Evolutionary conservation across 257 asterid genomes (phyloP).

Genomic region (Nicotiana undulata): DNA sequence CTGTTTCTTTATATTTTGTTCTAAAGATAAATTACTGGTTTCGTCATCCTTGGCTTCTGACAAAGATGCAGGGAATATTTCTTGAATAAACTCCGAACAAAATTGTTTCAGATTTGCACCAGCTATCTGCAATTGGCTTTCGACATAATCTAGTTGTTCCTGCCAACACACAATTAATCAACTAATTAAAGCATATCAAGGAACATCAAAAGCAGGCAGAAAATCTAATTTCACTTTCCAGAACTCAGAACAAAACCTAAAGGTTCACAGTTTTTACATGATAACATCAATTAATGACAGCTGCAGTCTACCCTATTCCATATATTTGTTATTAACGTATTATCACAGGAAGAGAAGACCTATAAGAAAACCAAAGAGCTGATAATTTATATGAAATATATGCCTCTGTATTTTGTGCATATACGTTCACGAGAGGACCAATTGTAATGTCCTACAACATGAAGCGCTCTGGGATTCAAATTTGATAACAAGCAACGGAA

Average conservation of each 20-base stretch:
- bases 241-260: neutral
- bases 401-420: neutral
- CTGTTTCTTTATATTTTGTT: neutral
- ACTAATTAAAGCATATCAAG: neutral
- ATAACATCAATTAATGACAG: neutral
- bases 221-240: neutral
- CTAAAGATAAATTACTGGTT: neutral
- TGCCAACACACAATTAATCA: constrained; percentile 6
- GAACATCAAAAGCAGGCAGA: neutral
- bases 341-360: neutral
- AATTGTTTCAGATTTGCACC: constrained; percentile 19
- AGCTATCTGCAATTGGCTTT: constrained; percentile 15
- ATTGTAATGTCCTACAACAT: neutral
- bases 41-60: neutral
- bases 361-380: neutral
- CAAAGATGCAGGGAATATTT: constrained; percentile 10
- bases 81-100: constrained; percentile 19
- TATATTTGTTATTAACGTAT: neutral
- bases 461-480: neutral
- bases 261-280: neutral
- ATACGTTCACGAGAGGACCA: neutral
- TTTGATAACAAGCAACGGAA: neutral
- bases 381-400: neutral
- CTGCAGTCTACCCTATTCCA: neutral
- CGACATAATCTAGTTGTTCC: constrained; percentile 16